Evolutionary conservation across 768 basidiomycete species (phyloP), one percentile per base, ranked within the genome.

Genomic region (Mycena indigotica): DNA sequence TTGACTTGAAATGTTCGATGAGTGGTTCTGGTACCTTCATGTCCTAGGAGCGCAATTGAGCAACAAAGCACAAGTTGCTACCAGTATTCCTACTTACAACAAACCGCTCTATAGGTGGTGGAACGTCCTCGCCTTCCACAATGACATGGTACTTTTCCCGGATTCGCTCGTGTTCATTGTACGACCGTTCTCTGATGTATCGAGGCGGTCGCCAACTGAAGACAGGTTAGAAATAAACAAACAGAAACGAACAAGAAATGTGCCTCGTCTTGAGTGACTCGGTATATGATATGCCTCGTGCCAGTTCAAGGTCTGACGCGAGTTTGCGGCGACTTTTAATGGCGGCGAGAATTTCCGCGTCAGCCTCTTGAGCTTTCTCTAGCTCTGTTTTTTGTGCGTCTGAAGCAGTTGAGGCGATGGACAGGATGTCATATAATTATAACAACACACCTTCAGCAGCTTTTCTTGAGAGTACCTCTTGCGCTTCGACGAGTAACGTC

Each of bases 11-110:
- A 71, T 88, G 89, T 56, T 91, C 84, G 8, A 98, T 75, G 41
- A 98, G 85, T 2, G 88, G 81, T 38, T 83, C 82, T 5, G 96
- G 97, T n/a, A 99, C 87, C 79, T 98, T 98, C 97, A 99, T 99
- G 69, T 98, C 96, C 91, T 95, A 57, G 3, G 17, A 58, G 55
- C 46, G 64, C 10, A 45, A 25, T 52, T 35, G 24, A 35, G 19
- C 24, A 23, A 19, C 21, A n/a, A 21, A 23, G 26, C 0, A 8
- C n/a, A n/a, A n/a, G n/a, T n/a, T n/a, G n/a, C n/a, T n/a, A n/a
- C n/a, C n/a, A n/a, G n/a, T 23, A 53, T 28, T 16, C 0, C 5
- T 3, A 66, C 75, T 57, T 70, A 93, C 93, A 28, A 79, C 80
- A 73, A 98, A 98, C 61, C 88, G 84, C 58, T 91, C 87, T 51